These are phyloP conservation scores for Xylariaceae sp. DNA, from an alignment of 2,329 filamentous ascomycete species.

Conservation along the genomic window DNA sequence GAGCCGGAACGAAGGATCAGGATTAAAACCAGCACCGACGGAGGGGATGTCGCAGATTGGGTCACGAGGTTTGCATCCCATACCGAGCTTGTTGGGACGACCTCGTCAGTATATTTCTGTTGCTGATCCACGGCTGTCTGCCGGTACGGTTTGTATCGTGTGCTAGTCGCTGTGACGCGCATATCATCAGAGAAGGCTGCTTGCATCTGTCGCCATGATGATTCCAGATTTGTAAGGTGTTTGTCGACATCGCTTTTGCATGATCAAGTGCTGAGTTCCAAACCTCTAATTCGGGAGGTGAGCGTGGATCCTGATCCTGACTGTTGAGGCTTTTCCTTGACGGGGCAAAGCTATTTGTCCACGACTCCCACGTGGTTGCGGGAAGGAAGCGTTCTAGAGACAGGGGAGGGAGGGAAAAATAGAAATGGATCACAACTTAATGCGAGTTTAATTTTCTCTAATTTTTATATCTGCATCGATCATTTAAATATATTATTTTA, in stretches of 20 bases:
- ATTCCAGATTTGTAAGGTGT: not conserved
- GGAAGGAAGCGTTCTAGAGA: conserved; percentile 15
- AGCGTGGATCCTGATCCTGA: conserved; percentile 22
- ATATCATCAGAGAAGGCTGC: not conserved
- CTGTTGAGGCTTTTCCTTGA: conserved; percentile 11
- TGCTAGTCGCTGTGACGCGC: not conserved
- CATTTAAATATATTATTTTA: no score
- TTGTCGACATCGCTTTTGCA: not conserved
- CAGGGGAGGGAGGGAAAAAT: conserved; percentile 6
- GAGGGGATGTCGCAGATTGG: not conserved
- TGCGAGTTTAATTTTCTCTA: not conserved
- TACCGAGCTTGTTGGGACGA: not conserved
- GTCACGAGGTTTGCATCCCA: not conserved
- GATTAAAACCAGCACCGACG: not conserved
- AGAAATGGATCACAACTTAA: not conserved
- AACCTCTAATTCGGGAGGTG: not conserved
- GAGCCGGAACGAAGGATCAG: not conserved
- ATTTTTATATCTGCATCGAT: not conserved
- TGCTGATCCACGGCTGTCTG: not conserved
- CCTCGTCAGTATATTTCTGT: not conserved
- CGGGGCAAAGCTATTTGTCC: conserved; percentile 19
- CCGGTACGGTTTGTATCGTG: not conserved
- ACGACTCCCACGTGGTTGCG: conserved; percentile 20
- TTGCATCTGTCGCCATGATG: not conserved
- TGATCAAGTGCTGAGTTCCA: not conserved